A percentile compares a stretch with the other conserved stretches of the same genome.
phyloP scores from a whole-genome alignment of 225 moss, liverwort and hornwort genomes.

The Climacium dendroides region DNA sequence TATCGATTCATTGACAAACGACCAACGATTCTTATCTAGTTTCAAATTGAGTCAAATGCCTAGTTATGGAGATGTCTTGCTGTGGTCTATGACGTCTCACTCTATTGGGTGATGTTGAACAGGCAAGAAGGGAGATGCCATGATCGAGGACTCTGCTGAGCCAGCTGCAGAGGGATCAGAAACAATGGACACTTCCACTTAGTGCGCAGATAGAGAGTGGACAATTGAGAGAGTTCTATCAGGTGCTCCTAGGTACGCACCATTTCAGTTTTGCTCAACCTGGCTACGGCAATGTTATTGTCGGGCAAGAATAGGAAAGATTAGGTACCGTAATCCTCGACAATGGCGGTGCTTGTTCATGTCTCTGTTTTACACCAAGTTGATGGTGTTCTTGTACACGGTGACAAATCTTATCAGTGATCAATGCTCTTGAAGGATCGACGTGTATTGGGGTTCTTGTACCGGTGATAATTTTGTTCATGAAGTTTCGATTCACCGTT shows the following conservation, averaged over 20 bases:
- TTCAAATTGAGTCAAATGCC: neutral
- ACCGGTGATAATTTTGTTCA: neutral
- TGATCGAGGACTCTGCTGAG: conserved; percentile 44
- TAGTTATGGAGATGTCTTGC: neutral
- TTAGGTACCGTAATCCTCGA: conserved; percentile 2
- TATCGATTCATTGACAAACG: neutral
- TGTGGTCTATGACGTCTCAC: neutral
- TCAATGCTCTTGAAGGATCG: neutral
- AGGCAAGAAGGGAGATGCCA: conserved; percentile 86
- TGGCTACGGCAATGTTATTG: conserved; percentile 19
- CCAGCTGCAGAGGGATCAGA: conserved; percentile 16
- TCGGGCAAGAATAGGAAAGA: conserved; percentile 18
- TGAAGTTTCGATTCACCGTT: neutral
- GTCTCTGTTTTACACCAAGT: conserved; percentile 14
- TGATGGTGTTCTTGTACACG: conserved; percentile 10
- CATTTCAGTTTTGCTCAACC: conserved; percentile 66
- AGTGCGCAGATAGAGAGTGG: conserved; percentile 13
- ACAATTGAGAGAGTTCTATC: conserved; percentile 14
- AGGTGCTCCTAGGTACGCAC: conserved; percentile 39
- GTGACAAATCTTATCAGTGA: neutral
- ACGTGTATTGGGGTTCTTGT: neutral
- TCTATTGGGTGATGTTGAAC: neutral
- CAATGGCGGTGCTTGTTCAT: conserved; percentile 8
- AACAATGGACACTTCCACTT: conserved; percentile 83
- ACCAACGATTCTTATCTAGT: neutral